phyloP scores from a whole-genome alignment of 2,329 filamentous ascomycete genomes.

The Apiospora phragmitis region DNA sequence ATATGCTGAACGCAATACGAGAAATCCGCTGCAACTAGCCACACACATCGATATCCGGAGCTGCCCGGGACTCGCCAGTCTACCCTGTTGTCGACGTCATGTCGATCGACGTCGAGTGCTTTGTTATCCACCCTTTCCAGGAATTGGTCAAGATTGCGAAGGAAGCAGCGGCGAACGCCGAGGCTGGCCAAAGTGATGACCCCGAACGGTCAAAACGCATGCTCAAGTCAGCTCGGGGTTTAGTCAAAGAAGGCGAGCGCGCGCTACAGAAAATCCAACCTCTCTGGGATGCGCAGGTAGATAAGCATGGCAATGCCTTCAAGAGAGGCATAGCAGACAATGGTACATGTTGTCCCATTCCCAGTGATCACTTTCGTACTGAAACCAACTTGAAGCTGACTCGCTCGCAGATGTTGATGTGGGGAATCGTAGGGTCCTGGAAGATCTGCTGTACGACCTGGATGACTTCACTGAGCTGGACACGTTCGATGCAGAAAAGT shows the following conservation, averaged over 20 bases:
- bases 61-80: neutral
- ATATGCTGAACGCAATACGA: neutral
- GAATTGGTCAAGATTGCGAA: conserved; percentile 41
- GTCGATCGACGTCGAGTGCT: conserved; percentile 28
- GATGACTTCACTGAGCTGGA: conserved; percentile 42
- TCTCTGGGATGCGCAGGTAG: conserved; percentile 38
- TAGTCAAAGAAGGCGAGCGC: conserved; percentile 39
- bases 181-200: conserved; percentile 22
- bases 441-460: conserved; percentile 44
- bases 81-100: conserved; percentile 15
- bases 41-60: neutral
- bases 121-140: conserved; percentile 37
- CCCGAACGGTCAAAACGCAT: conserved; percentile 29
- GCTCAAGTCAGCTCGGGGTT: conserved; percentile 32
- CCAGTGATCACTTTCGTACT: neutral
- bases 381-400: conserved; percentile 14
- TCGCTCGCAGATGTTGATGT: conserved; percentile 20
- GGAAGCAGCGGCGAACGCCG: conserved; percentile 36
- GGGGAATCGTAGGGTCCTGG: conserved; percentile 31
- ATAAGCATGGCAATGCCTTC: conserved; percentile 38
- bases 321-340: conserved; percentile 36
- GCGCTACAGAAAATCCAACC: conserved; percentile 39
- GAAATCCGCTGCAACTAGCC: neutral
- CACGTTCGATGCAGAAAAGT: conserved; percentile 37
- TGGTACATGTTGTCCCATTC: conserved; percentile 25